Evolutionary conservation across 805 yeast genomes (phyloP).

Genomic region (Saturnispora halmiae): DNA sequence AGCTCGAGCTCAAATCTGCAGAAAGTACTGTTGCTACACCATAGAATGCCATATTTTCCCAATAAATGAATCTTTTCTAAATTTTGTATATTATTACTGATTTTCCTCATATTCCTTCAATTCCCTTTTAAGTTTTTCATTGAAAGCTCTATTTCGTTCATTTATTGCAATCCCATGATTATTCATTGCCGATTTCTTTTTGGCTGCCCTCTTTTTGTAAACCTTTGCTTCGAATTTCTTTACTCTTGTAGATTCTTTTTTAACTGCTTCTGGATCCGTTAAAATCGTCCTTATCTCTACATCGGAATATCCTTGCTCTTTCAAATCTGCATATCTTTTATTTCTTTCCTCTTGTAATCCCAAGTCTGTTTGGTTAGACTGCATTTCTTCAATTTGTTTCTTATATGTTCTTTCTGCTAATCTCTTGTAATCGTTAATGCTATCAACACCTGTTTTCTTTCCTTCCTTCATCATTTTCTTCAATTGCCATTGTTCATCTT

Average conservation of each 20-base stretch:
- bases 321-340: constrained; percentile 24
- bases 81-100: neutral
- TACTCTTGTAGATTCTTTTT: constrained; percentile 28
- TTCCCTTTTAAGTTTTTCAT: constrained; percentile 52
- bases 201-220: constrained; percentile 30
- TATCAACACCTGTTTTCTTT: constrained; percentile 30
- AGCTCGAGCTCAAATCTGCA: no score
- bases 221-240: constrained; percentile 31
- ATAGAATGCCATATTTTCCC: no score
- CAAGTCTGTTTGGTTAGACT: constrained; percentile 1
- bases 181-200: constrained; percentile 20
- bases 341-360: constrained; percentile 21
- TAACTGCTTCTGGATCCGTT: constrained; percentile 31
- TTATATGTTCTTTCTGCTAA: constrained; percentile 54
- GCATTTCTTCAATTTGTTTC: constrained; percentile 38
- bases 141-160: constrained; percentile 66
- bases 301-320: constrained; percentile 19
- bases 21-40: no score
- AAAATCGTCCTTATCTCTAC: constrained; percentile 19
- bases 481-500: constrained; percentile 48
- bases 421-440: constrained; percentile 37
- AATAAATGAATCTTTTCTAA: neutral
- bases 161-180: constrained; percentile 42
- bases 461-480: constrained; percentile 1
- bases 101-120: neutral